Evolutionary conservation across 2,329 filamentous ascomycete species (phyloP), one percentile per base, ranked within the genome.

Genomic region (Coniella vitis): DNA sequence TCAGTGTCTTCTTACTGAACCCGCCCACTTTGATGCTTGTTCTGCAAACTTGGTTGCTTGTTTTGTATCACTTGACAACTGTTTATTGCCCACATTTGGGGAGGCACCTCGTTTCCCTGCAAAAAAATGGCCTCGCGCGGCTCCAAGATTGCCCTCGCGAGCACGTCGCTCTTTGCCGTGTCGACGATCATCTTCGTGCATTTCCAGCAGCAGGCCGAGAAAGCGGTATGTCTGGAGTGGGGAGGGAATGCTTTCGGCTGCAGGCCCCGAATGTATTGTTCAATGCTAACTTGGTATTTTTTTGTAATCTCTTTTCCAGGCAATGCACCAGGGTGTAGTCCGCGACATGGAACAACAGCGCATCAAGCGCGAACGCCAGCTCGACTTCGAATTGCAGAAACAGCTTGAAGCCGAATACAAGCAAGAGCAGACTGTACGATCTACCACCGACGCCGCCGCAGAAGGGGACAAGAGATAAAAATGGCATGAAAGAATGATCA

Each of bases 261-360:
- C n/a, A n/a, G n/a, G n/a, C n/a, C n/a, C n/a, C n/a, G n/a, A n/a
- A n/a, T n/a, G n/a, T n/a, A n/a, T n/a, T n/a, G n/a, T n/a, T n/a
- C n/a, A n/a, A n/a, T n/a, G n/a, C n/a, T n/a, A n/a, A n/a, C n/a
- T n/a, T n/a, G n/a, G n/a, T n/a, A n/a, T n/a, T n/a, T n/a, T n/a
- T 17, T 17, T 14, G 3, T 20, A 9, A n/a, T 21, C n/a, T 10
- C 19, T 29, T 29, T 4, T 21, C 31, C 54, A 91, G 93, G 87
- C 88, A 49, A 98, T 98, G 93, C 93, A 98, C 63, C 81, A 86
- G 57, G 93, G 93, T 38, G 93, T 98, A 37, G 73, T 97, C 56
- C 87, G 91, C 55, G 93, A 98, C 62, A 86, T 96, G 75, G 91
- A 97, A 63, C 89, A 94, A 63, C 90, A 95, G 65, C 83, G 87